Evolutionary conservation across 2,329 filamentous ascomycete genomes (phyloP), one percentile per base, ranked within the genome.

Genomic region (Neofusicoccum kwambonambiense): DNA sequence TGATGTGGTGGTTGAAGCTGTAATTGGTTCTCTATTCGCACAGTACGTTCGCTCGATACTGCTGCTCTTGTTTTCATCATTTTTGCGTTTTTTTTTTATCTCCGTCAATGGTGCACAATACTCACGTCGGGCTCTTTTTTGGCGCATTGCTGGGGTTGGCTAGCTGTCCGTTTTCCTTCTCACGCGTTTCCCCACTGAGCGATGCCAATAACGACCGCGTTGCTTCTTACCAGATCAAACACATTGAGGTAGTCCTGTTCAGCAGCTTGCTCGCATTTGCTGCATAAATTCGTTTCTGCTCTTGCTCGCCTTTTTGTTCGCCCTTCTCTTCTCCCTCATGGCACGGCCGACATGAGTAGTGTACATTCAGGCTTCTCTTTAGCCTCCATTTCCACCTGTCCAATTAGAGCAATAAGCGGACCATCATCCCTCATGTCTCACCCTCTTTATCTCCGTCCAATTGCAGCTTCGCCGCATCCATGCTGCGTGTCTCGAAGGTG

Each of bases 81-180:
- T 60, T 22, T 47, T 49, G 27, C 31, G 17, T 31, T 47, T 22
- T 60, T 37, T 37, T 22, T 45, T 12, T 34, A 13, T 31, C 42
- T 37, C 13, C 31, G 3, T 34, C 47, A n/a, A 42, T 37, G 41
- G n/a, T 35, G 52, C 37, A n/a, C 52, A 44, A 57, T 57, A 31
- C 22, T 60, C 56, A 37, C 22, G n/a, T 60, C 56, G 56, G 42
- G 42, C 19, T 27, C n/a, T 56, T 37, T 27, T 37, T 60, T 35
- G 56, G 56, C 56, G 56, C 42, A 47, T 60, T 39, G 56, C 31
- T 47, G 31, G 56, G 42, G n/a, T 60, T 60, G 42, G 56, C 56
- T 60, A 60, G 41, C 41, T 17, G 42, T 60, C 27, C 22, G 7
- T 50, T 50, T 34, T 50, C 13, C 19, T 52, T 39, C 27, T 52